Evolutionary conservation across 768 basidiomycete genomes (phyloP), one percentile per base, ranked within the genome.

Genomic region (Tulasnella sp.): DNA sequence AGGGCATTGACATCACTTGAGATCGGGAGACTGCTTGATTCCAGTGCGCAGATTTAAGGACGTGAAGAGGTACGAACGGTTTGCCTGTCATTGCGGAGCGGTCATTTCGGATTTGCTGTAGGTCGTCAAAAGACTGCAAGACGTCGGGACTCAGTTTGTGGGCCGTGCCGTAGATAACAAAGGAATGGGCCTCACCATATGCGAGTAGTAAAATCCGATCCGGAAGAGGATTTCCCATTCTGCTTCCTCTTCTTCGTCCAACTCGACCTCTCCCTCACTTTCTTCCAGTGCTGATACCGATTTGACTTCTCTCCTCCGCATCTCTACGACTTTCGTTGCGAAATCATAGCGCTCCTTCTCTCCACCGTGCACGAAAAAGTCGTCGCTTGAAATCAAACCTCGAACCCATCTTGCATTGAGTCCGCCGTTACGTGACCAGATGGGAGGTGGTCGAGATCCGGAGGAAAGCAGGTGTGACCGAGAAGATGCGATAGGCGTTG

Each of bases 31-130:
- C 74, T 1, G 90, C 88, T 73, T 90, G 88, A 34, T 82, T 83
- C 94, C 94, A 98, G 75, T 89, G 88, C 1, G 94, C 89, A 0
- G 87, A 83, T 77, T 95, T 91, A 7, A 96, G 79, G 7, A 88
- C 82, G 2, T 83, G 77, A 39, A 89, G 80, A 0, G 91, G 85
- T 3, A 91, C 91, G 77, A 87, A 95, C 0, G 88, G 85, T 17
- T 83, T 83, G 3, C 85, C 83, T 0, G 90, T 94, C 0, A 84
- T 83, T 0, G 90, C 88, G 29, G 91, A 95, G 40, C 87, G 81
- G 76, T 96, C 92, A 69, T 83, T 83, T 14, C 91, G 89, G 52
- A 95, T 88, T 22, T 80, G 77, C 44, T 91, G 86, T 36, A 96
- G 83, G 77, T 95, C 91, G 32, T 95, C 93, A 77, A 91, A 86